phyloP scores from a whole-genome alignment of 2,329 filamentous ascomycete species.

The Teratosphaeria zuluensis region DNA sequence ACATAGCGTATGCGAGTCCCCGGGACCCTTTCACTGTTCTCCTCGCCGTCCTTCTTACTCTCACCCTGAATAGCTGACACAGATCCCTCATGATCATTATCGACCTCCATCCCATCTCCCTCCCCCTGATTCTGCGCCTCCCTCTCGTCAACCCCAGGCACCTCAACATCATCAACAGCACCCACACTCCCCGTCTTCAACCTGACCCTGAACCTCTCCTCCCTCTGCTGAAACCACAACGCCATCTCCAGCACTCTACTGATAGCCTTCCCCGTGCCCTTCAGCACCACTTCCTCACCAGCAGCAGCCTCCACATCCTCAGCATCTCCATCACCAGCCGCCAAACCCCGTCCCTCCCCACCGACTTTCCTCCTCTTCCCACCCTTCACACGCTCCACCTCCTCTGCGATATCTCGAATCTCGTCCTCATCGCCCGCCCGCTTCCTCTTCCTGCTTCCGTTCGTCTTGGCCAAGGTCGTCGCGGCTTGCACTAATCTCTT shows the following conservation, averaged over 20 bases:
- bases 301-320: conserved; percentile 24
- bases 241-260: conserved; percentile 53
- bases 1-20: conserved; percentile 32
- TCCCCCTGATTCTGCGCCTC: conserved; percentile 4
- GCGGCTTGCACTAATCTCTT: conserved; percentile 39
- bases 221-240: conserved; percentile 54
- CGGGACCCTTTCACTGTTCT: conserved; percentile 14
- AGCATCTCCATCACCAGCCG: conserved; percentile 17
- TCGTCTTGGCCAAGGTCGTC: conserved; percentile 22
- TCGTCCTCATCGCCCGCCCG: conserved; percentile 13
- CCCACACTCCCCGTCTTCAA: conserved; percentile 53
- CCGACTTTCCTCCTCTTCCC: conserved; percentile 17
- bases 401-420: conserved; percentile 28
- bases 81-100: background rate
- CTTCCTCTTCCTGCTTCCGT: conserved; percentile 5
- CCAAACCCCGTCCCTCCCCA: conserved; percentile 14
- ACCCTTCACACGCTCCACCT: conserved; percentile 19
- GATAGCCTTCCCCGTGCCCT: conserved; percentile 59
- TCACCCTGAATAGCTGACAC: background rate
- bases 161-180: conserved; percentile 58
- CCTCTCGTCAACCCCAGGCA: conserved; percentile 14
- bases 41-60: background rate
- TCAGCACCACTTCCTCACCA: conserved; percentile 47
- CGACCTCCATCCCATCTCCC: background rate
- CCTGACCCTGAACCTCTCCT: conserved; percentile 45